phyloP scores from a whole-genome alignment of 495 filamentous ascomycete genomes.

The Ramalina intermedia region DNA sequence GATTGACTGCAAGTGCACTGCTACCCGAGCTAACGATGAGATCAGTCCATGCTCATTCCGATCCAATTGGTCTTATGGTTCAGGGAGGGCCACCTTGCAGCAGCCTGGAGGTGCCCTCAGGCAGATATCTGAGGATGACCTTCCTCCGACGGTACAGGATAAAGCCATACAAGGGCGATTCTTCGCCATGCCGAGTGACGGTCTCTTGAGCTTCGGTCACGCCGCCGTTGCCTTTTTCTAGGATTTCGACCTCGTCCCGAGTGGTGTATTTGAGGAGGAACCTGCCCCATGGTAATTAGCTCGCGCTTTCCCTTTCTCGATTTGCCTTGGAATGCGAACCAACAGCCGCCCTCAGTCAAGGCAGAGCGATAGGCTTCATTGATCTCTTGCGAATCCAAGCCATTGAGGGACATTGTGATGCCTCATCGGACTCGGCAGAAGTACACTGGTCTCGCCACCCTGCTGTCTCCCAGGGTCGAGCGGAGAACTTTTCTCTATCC shows the following conservation, averaged over 20 bases:
- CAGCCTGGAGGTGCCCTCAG: constrained; percentile 76
- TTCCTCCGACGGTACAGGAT: constrained; percentile 79
- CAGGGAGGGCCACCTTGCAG: constrained; percentile 56
- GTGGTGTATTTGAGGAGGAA: constrained; percentile 85
- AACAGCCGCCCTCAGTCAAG: constrained; percentile 77
- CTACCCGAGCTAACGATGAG: constrained; percentile 54
- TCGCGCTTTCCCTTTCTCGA: neutral
- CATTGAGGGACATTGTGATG: constrained; percentile 84
- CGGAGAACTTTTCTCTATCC: no score
- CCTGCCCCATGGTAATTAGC: constrained; percentile 35
- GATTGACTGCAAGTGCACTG: constrained; percentile 85
- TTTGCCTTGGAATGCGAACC: constrained; percentile 41
- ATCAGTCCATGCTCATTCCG: neutral
- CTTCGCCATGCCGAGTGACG: constrained; percentile 64
- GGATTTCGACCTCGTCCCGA: constrained; percentile 74
- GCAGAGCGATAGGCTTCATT: constrained; percentile 74
- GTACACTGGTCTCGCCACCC: no score
- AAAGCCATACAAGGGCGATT: constrained; percentile 82
- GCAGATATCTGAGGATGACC: constrained; percentile 82
- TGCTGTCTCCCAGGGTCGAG: no score
- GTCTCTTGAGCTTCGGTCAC: constrained; percentile 68
- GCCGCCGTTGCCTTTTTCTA: constrained; percentile 66
- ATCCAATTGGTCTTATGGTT: neutral
- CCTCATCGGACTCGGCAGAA: constrained; percentile 5
- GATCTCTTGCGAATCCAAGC: constrained; percentile 69